Evolutionary conservation across 208 protist genomes (phyloP), one percentile per base, ranked within the genome.

Genomic region (Spongospora subterranea): DNA sequence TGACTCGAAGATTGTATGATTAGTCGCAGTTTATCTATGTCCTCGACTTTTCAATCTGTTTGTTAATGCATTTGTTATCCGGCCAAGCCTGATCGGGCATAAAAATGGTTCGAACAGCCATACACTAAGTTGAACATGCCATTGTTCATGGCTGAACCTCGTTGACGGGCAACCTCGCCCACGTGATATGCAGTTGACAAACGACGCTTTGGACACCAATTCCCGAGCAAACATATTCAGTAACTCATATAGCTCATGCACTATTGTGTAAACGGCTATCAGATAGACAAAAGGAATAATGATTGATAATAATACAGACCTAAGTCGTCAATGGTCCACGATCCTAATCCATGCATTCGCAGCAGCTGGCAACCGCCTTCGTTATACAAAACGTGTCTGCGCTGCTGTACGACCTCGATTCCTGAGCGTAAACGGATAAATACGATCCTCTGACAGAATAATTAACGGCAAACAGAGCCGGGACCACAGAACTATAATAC

Each of bases 171-270:
- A 6, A 45, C 71, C 71, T 6, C 71, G 71, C 6, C 11, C 6
- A 20, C 40, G 6, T n/a, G 35, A 35, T 13, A 82, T 45, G 17
- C 6, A 6, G 17, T 82, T 82, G 35, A 35, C 71, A n/a, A 82
- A 45, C 13, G 40, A 6, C 6, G 71, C 6, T 43, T 82, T 82
- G 17, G 35, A 6, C 17, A 82, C 40, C 35, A 82, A n/a, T 35
- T 82, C 71, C 17, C 40, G n/a, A 45, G 71, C 71, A n/a, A 45
- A 82, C 71, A 82, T 82, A 6, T 6, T n/a, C n/a, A 82, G 71
- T 6, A 43, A 6, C 11, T 13, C 17, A 40, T 35, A 20, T n/a
- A 82, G 40, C 6, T 82, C 71, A 6, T 6, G n/a, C 35, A 43
- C 71, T 82, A 60, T n/a, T n/a, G n/a, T n/a, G n/a, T n/a, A 60